Evolutionary conservation across 768 basidiomycete genomes (phyloP), one percentile per base, ranked within the genome.

Genomic region (Serpula lacrymans): DNA sequence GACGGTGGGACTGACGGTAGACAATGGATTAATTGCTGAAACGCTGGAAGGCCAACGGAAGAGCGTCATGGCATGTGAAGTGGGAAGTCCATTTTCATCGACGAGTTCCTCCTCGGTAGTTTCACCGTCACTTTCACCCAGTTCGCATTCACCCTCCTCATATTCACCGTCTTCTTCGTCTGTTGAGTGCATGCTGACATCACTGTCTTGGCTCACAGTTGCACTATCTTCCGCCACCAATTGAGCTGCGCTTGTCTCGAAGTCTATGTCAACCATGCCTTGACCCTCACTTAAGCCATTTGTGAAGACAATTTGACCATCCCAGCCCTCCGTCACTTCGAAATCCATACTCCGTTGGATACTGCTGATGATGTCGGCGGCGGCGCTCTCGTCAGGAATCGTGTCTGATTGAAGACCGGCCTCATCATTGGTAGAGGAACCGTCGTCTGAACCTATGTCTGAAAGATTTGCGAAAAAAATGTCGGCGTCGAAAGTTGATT

Each of bases 41-140:
- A 84, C 72, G 13, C 60, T 59, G 14, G 70, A 72, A 6, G 87
- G 88, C 48, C 80, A 74, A 51, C 68, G 76, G 68, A 88, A 85
- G 32, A 85, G 68, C 44, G 70, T 67, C 78, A 88, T 84, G 17
- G 84, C 84, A 41, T 78, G 78, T n/a, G 78, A 77, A 41, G 86
- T 89, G 20, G 81, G 84, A 5, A 87, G 67, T 41, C 82, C 79
- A 45, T 80, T 75, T 7, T 78, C 74, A 39, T 83, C 85, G n/a
- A 89, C 80, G 37, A 89, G 78, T 46, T 91, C 87, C 47, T 88
- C 84, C 54, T 89, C 88, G 2, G 88, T 89, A 3, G 87, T 87
- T 47, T 88, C 84, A 1, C 86, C 84, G 5, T 78, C 82, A 41
- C 67, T 75, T 27, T 72, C 77, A 33, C 67, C 74, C 42, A 76